Evolutionary conservation across 2,329 filamentous ascomycete species (phyloP), one percentile per base, ranked within the genome.

Genomic region (Colletotrichum euphorbiae): DNA sequence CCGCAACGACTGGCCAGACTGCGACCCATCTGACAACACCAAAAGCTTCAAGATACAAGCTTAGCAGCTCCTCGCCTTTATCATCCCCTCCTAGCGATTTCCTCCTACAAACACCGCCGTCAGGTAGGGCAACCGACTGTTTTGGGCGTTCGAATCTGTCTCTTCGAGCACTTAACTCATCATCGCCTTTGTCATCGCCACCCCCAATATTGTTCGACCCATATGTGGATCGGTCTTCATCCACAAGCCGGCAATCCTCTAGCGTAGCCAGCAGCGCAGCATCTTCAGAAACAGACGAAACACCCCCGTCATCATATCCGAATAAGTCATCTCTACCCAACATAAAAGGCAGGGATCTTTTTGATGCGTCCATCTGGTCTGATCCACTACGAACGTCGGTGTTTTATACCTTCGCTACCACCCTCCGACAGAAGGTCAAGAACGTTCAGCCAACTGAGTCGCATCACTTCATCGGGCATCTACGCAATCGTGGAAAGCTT

Each of bases 341-440:
- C 52, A 85, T 92, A 76, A 91, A 91, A 74, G 91, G 91, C 2
- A 86, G 88, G 62, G 90, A 93, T 73, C 79, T 93, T 3, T 93
- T 93, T 72, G 90, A 93, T 76, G 85, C 86, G 15, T 88, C 89
- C 31, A 88, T 93, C 63, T 93, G 90, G 88, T 82, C 88, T 0
- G 89, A 92, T 73, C 88, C 90, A 0, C 77, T 89, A 15, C 87
- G 88, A 51, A 93, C 90, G 0, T 89, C 89, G 0, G 87, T 92
- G 9, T 92, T 93, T 70, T 92, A 92, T 74, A 90, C 87, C 11
- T 93, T 93, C 73, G 88, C 90, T 40, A 90, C 90, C 0, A 89
- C 87, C 0, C 78, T 93, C 5, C 84, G 90, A 31, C 85, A 91
- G 70, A 90, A 88, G 62, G 86, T 91, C 15, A 83, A 81, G 43